Base-by-base conservation (phyloP, 306 rosid genomes). In the Gleditsia sinensis region DNA sequence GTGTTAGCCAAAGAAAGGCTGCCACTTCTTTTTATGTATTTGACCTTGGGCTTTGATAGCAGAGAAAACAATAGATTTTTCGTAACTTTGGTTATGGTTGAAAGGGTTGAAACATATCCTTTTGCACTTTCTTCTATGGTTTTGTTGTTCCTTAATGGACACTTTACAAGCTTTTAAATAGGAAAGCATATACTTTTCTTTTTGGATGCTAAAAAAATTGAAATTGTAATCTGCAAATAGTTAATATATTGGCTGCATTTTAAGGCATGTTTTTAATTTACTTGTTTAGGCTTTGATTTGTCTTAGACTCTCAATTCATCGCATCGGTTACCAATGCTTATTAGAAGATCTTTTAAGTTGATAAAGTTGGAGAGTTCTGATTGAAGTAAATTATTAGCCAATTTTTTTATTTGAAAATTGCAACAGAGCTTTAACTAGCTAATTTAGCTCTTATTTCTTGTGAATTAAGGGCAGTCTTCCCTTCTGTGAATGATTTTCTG, bases 401-500 rank as follows among this genome's bases (percentile, higher is more conserved):
- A 16, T 25, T 48, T 72, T 67, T 80, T 40, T 21, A 17, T 14
- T 69, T 30, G 54, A 77, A 62, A 17, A 16, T 69, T 30, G 54
- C 73, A 62, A 62, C 53, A 54, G 24, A 46, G 63, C 55, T 45
- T 39, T 46, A 39, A 37, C 24, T 49, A 68, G 57, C 68, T 48
- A 24, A 61, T 73, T 72, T 68, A 62, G 56, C 71, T 28, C 67
- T 73, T 32, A 73, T 73, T 68, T 80, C 30, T 13, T 72, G 53
- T 77, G 67, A 68, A 73, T 23, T 77, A 69, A 51, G 74, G 65
- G 24, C 9, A 21, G n/a, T 25, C 72, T 77, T 61, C 62, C 61
- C 56, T 63, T 84, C 42, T 46, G 55, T 70, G 72, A 58, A 39
- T 71, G 75, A 78, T 74, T 49, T 66, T 77, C 39, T 57, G 64